Base-by-base conservation (phyloP, 495 filamentous ascomycete species). In the Bacidia rubella region DNA sequence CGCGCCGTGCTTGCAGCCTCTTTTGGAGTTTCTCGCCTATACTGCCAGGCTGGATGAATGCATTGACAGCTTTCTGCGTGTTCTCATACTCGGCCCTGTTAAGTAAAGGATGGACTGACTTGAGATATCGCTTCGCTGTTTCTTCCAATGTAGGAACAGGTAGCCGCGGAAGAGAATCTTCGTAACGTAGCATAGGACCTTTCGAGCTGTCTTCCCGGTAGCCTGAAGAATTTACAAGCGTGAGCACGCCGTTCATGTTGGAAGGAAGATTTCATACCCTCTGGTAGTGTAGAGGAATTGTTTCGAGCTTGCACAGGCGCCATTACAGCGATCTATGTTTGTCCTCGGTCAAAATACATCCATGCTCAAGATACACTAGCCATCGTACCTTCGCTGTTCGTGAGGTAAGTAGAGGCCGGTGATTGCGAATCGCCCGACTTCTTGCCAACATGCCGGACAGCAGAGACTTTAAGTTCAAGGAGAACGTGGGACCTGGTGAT, bases 101-200 rank as follows among this genome's bases (percentile, higher is more conserved):
- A 53, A 95, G 75, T 7, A 96, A 68, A 22, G 90, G 85, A 60
- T 88, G 81, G 15, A 99, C 80, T 53, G 88, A 87, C 72, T 95
- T 96, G 54, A 97, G 74, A 68, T 99, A 99, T 48, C 88, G 85
- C 50, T 78, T 76, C 51, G 85, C 76, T 5, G 93, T 97, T 74
- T 99, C 93, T 68, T 97, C 83, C 52, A 99, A 82, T 11, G 85
- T 84, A 23, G 93, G 93, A 10, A 97, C 88, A 11, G 92, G 93
- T 20, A 99, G 76, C 43, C 74, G 79, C 27, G 93, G 93, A 21
- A 99, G 80, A 22, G 90, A 96, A 35, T 97, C 87, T 69, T 99
- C 88, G 69, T 92, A 99, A 42, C 93, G 83, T 56, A 97, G 82
- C 86, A 94, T 95, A 19, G 81, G 76, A 56, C 90, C 88, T 68